phyloP scores from a whole-genome alignment of 257 asterid genomes.

The Primulina huaijiensis region DNA sequence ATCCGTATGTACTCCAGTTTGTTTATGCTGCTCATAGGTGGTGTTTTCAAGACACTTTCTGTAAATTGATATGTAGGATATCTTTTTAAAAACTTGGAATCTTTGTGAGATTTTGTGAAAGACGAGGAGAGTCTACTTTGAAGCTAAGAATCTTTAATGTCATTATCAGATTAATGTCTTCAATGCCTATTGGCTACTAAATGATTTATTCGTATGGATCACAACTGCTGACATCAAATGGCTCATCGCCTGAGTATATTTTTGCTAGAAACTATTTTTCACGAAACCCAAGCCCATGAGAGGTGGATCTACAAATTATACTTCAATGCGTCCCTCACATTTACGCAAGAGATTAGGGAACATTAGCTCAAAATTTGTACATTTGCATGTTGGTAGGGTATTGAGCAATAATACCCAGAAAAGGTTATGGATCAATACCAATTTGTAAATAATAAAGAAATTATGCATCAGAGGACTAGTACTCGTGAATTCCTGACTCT shows the following conservation, averaged over 20 bases:
- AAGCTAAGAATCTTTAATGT: background rate
- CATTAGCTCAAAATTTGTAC: background rate
- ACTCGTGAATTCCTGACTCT: background rate
- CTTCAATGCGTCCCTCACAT: background rate
- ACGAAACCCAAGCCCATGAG: background rate
- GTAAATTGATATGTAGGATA: background rate
- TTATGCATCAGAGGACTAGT: background rate
- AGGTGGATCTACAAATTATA: background rate
- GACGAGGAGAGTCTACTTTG: slow-evolving; percentile 7
- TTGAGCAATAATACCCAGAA: background rate
- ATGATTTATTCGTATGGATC: background rate
- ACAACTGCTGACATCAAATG: background rate
- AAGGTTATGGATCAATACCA: background rate
- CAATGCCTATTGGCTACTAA: background rate
- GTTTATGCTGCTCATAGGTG: slow-evolving; percentile 1
- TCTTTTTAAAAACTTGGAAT: background rate
- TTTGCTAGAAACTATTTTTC: background rate
- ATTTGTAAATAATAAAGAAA: too few relatives aligned
- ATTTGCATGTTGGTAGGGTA: background rate
- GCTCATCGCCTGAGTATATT: background rate
- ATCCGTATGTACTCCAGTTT: background rate
- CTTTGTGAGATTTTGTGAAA: background rate
- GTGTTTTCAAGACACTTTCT: background rate
- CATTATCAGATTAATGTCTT: background rate
- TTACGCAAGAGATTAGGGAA: background rate